Evolutionary conservation across 805 yeast species (phyloP), one percentile per base, ranked within the genome.

Genomic region (Wickerhamomyces strasburgensis): DNA sequence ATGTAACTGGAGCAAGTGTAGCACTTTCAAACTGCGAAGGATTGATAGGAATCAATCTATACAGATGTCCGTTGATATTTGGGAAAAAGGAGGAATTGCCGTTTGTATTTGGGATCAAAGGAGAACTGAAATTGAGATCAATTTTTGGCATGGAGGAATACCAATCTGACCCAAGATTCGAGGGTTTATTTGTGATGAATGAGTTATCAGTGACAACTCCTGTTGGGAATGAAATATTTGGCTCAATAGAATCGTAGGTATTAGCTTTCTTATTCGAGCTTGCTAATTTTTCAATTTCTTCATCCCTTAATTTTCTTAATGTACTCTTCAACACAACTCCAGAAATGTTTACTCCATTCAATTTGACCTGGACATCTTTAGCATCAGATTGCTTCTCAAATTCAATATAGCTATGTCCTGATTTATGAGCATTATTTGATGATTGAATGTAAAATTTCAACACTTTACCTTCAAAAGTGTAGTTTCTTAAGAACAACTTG

Each of bases 341-440:
- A 15, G 47, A 39, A 16, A 54, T 30, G 6, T 49, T 43, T 8
- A 52, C 48, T 15, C 59, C 57, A 33, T 54, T 46, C 29, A 54
- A 45, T 18, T 39, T 50, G 29, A 44, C 52, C 24, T 38, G 35
- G 2, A 46, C 49, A 1, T 41, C 44, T 15, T 30, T 40, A 5
- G 57, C 57, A 40, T 54, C 59, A 3, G 29, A 31, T 23, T 40
- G 42, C n/a, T 44, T 39, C 17, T 49, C 51, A 34, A 54, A 54
- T n/a, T 54, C 59, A 38, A 54, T 54, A 19, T 35, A 54, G 19
- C 49, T 47, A 6, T 35, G 14, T n/a, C 37, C 40, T 6, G 35
- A 32, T 19, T 39, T 34, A 8, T 37, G 38, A 3, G 37, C 27
- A 5, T 41, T 31, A 13, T 37, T 42, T 11, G 38, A 23, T n/a